phyloP scores from a whole-genome alignment of 2,329 filamentous ascomycete genomes.

The Trichothecium sympodiale region DNA sequence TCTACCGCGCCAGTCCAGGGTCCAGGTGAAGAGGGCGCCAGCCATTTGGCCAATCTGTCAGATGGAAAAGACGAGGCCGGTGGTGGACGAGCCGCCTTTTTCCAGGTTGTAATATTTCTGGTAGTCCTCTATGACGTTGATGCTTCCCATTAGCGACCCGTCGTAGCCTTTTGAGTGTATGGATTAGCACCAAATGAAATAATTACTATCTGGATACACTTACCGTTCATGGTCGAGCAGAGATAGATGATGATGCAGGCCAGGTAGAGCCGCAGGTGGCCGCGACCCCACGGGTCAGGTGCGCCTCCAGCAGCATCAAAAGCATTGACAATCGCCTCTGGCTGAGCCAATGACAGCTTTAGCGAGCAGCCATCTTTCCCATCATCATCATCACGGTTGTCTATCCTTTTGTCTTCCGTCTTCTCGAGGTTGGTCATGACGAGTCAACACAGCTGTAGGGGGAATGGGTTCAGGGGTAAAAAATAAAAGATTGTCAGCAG shows the following conservation, averaged over 20 bases:
- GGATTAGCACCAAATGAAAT: not conserved
- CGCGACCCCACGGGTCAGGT: constrained; percentile 1
- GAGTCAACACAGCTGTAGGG: no score
- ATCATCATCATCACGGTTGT: no score
- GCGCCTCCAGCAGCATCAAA: no score
- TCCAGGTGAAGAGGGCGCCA: constrained; percentile 3
- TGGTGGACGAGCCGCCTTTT: not conserved
- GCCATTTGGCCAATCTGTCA: constrained; percentile 3
- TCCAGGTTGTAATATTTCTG: constrained; percentile 1
- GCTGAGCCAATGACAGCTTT: no score
- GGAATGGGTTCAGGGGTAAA: no score
- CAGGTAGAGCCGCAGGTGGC: not conserved
- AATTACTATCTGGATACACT: no score
- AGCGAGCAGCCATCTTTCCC: no score
- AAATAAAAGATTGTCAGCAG: no score
- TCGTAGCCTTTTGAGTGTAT: not conserved
- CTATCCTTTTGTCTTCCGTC: no score
- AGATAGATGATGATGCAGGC: constrained; percentile 1
- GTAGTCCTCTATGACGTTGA: constrained; percentile 1
- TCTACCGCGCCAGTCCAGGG: constrained; percentile 3
- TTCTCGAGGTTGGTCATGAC: no score
- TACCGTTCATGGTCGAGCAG: constrained; percentile 1
- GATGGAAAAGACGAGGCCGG: constrained; percentile 1
- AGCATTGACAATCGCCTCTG: no score
- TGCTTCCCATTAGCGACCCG: constrained; percentile 1